Base-by-base conservation (phyloP, 331 rosid genomes). In the Prunus yedoensis region DNA sequence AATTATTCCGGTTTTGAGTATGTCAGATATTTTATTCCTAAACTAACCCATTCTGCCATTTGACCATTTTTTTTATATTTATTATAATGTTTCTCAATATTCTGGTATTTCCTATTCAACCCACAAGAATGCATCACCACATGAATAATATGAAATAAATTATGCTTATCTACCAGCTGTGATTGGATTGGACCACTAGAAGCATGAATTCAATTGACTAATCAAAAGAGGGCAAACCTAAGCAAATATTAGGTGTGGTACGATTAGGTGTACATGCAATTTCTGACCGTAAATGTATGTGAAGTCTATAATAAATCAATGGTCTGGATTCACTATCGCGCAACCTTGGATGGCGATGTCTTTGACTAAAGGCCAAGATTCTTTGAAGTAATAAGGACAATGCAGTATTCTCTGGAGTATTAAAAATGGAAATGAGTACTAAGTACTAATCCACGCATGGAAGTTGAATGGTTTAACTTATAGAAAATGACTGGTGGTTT, bases 301-400 rank as follows among this genome's bases (percentile, higher is more conserved):
- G 2, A 38, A 38, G 9, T 38, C 9, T 38, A 38, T 38, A 6
- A 6, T 6, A 38, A 6, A 38, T 7, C 2, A 6, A 38, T 38
- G 8, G 9, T 38, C 9, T 21, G 43, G 43, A 38, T 38, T 38
- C 43, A 38, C 2, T 38, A 0, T 6, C 9, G 43, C 6, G 9
- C 9, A 28, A 51, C 7, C 28, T 51, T 17, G 28, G 49, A 41
- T 43, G 35, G 66, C 1, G 1, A 73, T 67, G 67, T 20, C 32
- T 64, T 30, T 66, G 71, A 73, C 71, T 49, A 49, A 49, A 1
- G 46, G 23, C 21, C 15, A 35, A 38, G 68, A 35, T 49, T 38
- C 35, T 25, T 41, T 8, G 21, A 32, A 62, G n/a, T 56, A 38
- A 47, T 64, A 70, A 81, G 57, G 81, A 81, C 84, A 76, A 71